Percentiles rank a stretch among this genome's conserved stretches.
These are phyloP conservation scores for Cynara cardunculus DNA, from an alignment of 129 eudicot species.

Conservation along the genomic window DNA sequence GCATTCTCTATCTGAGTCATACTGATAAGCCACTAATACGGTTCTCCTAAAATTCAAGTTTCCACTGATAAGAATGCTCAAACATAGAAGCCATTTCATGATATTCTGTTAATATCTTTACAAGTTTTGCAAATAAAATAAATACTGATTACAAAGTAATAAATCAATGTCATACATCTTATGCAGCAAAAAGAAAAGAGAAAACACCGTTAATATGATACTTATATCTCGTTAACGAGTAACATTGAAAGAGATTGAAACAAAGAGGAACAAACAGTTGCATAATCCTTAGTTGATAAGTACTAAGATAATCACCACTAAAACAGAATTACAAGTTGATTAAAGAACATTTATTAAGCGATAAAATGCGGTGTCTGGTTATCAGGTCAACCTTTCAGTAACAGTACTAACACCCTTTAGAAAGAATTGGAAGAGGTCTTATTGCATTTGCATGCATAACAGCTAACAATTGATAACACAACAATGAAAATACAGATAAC, in stretches of 20 bases:
- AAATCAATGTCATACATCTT: not conserved
- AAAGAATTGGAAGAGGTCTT: not conserved
- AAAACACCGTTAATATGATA: not conserved
- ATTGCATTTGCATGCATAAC: not conserved
- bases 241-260: not conserved
- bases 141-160: not conserved
- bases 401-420: not conserved
- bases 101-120: not conserved
- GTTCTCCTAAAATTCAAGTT: not conserved
- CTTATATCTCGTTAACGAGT: not conserved
- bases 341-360: not conserved
- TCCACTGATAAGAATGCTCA: not conserved
- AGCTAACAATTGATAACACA: not conserved
- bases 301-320: not conserved
- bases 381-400: conserved; percentile 1
- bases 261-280: not conserved
- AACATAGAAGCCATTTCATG: not conserved
- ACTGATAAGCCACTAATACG: not conserved
- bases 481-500: not conserved
- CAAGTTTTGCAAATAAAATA: not conserved
- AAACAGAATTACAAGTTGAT: not conserved
- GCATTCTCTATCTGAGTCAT: not conserved
- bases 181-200: not conserved
- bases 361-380: not conserved
- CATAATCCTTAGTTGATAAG: not conserved